These are phyloP conservation scores for Pseudocercospora fuligena DNA, from an alignment of 2,329 filamentous ascomycete genomes.

Conservation along the genomic window DNA sequence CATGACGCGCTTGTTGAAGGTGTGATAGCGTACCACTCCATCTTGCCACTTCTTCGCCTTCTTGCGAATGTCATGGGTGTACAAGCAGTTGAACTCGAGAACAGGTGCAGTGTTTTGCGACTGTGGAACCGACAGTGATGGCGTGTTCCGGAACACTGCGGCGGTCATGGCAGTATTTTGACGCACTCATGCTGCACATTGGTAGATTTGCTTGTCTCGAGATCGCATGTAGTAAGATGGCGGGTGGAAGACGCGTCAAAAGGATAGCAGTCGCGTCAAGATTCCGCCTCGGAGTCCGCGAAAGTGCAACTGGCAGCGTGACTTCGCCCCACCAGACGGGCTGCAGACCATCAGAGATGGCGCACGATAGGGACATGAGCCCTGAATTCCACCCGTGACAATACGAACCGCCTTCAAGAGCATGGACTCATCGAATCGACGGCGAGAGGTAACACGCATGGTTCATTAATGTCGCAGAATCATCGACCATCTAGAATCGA, in stretches of 20 bases:
- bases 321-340: too few species aligned
- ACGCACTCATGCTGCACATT: not conserved
- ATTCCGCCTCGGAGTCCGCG: too few species aligned
- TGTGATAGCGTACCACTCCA: conserved; percentile 83
- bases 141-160: conserved; percentile 41
- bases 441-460: too few species aligned
- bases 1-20: conserved; percentile 90
- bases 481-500: too few species aligned
- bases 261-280: too few species aligned
- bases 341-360: too few species aligned
- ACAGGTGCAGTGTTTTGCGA: conserved; percentile 74
- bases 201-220: not conserved
- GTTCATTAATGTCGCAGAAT: too few species aligned
- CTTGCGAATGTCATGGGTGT: conserved; percentile 79
- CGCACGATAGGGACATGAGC: too few species aligned
- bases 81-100: conserved; percentile 82
- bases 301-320: too few species aligned
- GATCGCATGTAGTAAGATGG: not conserved
- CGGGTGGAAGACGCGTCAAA: not conserved
- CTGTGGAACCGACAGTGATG: conserved; percentile 48
- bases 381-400: too few species aligned
- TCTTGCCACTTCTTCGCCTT: conserved; percentile 96
- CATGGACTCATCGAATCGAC: too few species aligned
- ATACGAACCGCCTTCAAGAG: too few species aligned
- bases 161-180: conserved; percentile 36